phyloP scores from a whole-genome alignment of 108 stramenopile species.

The Bacterosira constricta region DNA sequence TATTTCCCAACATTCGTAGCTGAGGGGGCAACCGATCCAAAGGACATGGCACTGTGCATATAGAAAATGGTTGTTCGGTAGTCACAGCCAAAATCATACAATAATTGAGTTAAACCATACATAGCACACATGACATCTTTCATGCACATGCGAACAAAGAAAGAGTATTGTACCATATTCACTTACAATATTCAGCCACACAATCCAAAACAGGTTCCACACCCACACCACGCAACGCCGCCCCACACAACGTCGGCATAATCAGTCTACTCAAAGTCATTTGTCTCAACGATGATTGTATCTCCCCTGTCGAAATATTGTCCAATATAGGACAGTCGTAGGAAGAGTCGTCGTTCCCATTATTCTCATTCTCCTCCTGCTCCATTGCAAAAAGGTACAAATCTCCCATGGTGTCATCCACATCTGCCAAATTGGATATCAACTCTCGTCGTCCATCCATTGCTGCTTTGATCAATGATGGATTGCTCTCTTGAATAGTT shows the following conservation, averaged over 20 bases:
- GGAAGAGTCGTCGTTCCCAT: conserved; percentile 23
- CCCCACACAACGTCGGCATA: conserved; percentile 80
- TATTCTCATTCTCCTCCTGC: conserved; percentile 47
- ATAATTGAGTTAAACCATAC: too few species aligned
- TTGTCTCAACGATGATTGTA: conserved; percentile 74
- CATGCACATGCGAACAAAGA: too few species aligned
- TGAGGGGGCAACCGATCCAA: conserved; percentile 81
- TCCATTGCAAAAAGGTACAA: conserved; percentile 60
- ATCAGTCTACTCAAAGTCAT: conserved; percentile 64
- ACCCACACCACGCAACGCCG: conserved; percentile 91
- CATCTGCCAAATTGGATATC: conserved; percentile 73
- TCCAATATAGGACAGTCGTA: conserved; percentile 29
- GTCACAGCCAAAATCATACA: too few species aligned
- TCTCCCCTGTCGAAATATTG: conserved; percentile 56
- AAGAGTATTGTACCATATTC: too few species aligned
- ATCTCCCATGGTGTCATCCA: conserved; percentile 84
- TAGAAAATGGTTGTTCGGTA: too few species aligned
- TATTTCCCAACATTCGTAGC: conserved; percentile 47
- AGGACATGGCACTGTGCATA: conserved; percentile 90
- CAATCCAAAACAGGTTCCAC: conserved; percentile 94
- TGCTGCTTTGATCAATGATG: conserved; percentile 53
- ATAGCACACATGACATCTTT: too few species aligned
- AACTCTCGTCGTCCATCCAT: conserved; percentile 63
- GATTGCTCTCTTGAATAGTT: conserved; percentile 23
- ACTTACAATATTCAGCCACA: conserved; percentile 76